A percentile compares a stretch with the other conserved stretches of the same genome.
Conservation (phyloP, 441 rosid genomes). For the Jatropha podagrica region DNA sequence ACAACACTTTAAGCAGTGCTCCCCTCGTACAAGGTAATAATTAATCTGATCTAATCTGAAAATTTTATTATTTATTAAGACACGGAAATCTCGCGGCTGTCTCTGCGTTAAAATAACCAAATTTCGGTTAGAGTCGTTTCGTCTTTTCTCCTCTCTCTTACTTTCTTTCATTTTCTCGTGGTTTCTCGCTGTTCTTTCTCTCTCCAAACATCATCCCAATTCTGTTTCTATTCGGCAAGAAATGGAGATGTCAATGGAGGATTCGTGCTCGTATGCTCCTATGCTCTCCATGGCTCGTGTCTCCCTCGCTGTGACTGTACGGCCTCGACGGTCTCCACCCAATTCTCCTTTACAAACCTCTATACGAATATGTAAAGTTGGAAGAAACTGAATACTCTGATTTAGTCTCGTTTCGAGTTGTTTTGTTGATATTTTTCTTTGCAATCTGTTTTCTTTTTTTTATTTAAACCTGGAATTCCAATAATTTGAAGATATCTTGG, state of each 20-base stretch:
- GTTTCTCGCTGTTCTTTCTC: slow-evolving; percentile 9
- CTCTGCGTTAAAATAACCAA: neutral
- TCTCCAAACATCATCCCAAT: neutral
- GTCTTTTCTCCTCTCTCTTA: neutral
- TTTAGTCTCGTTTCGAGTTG: slow-evolving; percentile 5
- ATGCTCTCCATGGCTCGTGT: slow-evolving; percentile 45
- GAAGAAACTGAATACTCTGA: slow-evolving; percentile 29
- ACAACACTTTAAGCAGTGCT: neutral
- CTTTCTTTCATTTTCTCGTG: slow-evolving; percentile 22
- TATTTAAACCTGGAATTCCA: slow-evolving; percentile 17
- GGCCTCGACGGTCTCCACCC: slow-evolving; percentile 45
- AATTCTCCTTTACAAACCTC: slow-evolving; percentile 46
- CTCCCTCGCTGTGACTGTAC: slow-evolving; percentile 46
- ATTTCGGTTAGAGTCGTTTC: slow-evolving; percentile 20
- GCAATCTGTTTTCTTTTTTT: neutral
- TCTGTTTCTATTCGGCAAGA: slow-evolving; percentile 2
- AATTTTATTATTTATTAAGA: neutral
- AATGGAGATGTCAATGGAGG: slow-evolving; percentile 71
- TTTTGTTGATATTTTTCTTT: slow-evolving; percentile 12
- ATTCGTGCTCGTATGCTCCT: slow-evolving; percentile 43
- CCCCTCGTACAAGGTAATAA: neutral
- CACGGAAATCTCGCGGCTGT: neutral
- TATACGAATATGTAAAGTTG: slow-evolving; percentile 58
- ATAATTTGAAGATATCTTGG: slow-evolving; percentile 23
- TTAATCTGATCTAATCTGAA: neutral